Percentiles rank a stretch among this genome's conserved stretches.
Evolutionary conservation across 768 basidiomycete genomes (phyloP).

Genomic region (Tulasnella sp.): DNA sequence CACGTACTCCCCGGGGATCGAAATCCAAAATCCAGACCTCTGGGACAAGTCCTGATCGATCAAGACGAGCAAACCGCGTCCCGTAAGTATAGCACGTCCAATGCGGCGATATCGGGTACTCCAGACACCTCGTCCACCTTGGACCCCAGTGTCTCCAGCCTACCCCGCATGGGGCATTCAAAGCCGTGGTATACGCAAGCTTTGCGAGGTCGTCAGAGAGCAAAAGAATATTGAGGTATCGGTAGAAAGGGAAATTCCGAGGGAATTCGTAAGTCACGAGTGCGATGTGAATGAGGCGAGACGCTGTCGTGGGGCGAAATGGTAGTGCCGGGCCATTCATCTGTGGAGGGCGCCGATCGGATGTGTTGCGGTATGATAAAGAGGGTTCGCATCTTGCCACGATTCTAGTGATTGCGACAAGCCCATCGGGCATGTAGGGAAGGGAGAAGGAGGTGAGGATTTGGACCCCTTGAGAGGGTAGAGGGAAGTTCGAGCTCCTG

Average conservation of each 20-base stretch:
- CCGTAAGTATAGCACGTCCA: conserved; percentile 13
- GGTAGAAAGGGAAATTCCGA: background rate
- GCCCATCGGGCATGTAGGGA: background rate
- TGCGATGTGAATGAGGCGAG: background rate
- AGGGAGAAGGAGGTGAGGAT: background rate
- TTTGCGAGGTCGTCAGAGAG: background rate
- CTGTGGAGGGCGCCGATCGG: background rate
- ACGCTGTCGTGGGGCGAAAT: background rate
- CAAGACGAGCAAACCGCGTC: background rate
- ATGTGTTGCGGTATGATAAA: background rate
- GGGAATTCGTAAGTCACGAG: background rate
- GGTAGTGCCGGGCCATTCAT: background rate
- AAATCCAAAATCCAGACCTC: background rate
- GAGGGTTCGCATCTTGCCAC: conserved; percentile 5
- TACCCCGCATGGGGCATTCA: background rate
- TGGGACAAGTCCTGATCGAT: background rate
- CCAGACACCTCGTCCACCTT: background rate
- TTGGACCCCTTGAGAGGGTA: background rate
- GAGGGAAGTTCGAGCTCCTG: background rate
- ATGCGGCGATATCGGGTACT: background rate
- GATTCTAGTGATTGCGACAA: background rate
- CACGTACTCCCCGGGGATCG: background rate
- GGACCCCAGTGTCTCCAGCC: conserved; percentile 4
- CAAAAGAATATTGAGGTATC: background rate
- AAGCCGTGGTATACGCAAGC: background rate